Evolutionary conservation across 2,329 filamentous ascomycete genomes (phyloP), one percentile per base, ranked within the genome.

Genomic region (Aspergillus sp.): DNA sequence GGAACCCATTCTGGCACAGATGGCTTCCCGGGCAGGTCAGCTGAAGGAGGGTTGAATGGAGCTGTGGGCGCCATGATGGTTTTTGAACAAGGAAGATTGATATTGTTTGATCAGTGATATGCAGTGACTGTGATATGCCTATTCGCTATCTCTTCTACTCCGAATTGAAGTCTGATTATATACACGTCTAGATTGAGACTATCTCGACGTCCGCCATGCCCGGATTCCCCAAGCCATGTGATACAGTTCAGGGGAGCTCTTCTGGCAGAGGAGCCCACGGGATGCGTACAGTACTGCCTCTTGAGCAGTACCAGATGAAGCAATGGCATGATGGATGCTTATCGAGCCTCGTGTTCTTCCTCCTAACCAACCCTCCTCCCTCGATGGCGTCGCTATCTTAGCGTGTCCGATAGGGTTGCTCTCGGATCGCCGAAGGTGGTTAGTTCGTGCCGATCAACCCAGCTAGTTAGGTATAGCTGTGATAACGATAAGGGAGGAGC

Each of bases 1-100:
- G 79, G 78, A 38, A 72, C 56, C 79, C 79, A 81, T 69, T 68
- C 67, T 9, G 78, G 71, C 9, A 82, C 78, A n/a, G 63, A 66
- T 7, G 79, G 79, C 65, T 82, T 82, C 58, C 73, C 73, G 23
- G 68, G 59, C 1, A 77, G 67, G 52, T 76, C 66, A 17, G 76
- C 65, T 3, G 78, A 61, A 7, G 78, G 76, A 12, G 79, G 78
- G 58, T 72, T 76, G 67, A 82, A 82, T 4, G 74, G 71, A 17
- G 78, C 72, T 57, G 67, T 56, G 9, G 60, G 64, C 47, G 77
- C 67, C 61, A 74, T 73, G 17, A 9, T 55, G 53, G 9, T 17
- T 0, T 38, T 13, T 8, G 0, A 5, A 19, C 5, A 9, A 38
- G 5, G 4, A 1, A 6, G 12, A 36, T 1, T 30, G 0, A 30